Evolutionary conservation across 1,284 basidiomycete species (phyloP), one percentile per base, ranked within the genome.

Genomic region (Kwoniella shivajii): DNA sequence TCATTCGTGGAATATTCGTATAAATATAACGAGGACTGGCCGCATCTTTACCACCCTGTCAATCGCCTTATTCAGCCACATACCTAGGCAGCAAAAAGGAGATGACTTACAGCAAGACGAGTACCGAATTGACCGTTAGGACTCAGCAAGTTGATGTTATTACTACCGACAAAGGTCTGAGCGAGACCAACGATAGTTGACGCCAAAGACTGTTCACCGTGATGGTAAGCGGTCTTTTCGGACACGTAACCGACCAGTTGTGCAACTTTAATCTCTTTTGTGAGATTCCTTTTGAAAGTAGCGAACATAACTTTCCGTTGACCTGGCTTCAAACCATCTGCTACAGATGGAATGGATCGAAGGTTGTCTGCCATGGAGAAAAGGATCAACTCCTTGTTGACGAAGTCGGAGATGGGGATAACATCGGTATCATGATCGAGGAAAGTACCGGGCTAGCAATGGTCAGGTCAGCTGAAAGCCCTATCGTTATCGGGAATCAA

Each of bases 341-440:
- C 87, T 14, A 92, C 85, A 0, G 90, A 92, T 18, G 96, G 91
- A 66, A 99, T 94, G 18, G 95, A 94, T 68, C 92, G 91, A 68
- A 98, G 85, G 68, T 96, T 96, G 76, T 99, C 96, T 4, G 96
- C 96, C 92, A 99, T 98, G 2, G 95, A 99, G 84, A 99, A 99
- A 27, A 98, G 83, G 63, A 99, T 98, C 44, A 99, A 82, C 76
- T 99, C 96, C 78, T 88, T 92, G 82, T 99, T 98, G 81, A 99
- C 94, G 74, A 99, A 99, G 72, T 99, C 94, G 1, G 87, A 84
- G 72, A 88, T 89, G 0, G 91, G 86, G 56, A 99, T 89, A 70
- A 91, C 86, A 51, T 88, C 85, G 45, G 90, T 84, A 61, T 88
- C 86, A 78, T 99, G 95, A 75, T 99, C 88, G 29, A 99, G 83